Evolutionary conservation across 371 early-diverging fungal genomes (phyloP).

Genomic region (Mucor circinelloides): DNA sequence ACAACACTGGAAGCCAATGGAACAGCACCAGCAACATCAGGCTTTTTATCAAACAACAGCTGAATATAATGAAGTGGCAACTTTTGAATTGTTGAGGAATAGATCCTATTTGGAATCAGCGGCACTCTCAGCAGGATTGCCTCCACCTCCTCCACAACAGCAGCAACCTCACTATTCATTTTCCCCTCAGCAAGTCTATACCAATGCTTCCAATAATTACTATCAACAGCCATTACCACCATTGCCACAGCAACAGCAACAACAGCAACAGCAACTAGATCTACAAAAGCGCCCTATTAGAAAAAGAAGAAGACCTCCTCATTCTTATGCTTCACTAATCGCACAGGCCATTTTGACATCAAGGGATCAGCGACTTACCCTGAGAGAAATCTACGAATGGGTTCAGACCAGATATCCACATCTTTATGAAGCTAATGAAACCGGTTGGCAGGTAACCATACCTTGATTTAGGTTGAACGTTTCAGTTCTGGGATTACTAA

Average conservation of each 20-base stretch:
- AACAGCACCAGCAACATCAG: not conserved
- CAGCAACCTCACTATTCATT: constrained; percentile 14
- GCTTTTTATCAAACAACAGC: constrained; percentile 18
- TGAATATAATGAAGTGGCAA: constrained; percentile 9
- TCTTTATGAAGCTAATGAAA: constrained; percentile 64
- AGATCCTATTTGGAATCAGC: constrained; percentile 16
- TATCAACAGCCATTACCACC: not conserved
- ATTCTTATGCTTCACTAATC: constrained; percentile 74
- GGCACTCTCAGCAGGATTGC: constrained; percentile 9
- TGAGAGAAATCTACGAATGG: constrained; percentile 76
- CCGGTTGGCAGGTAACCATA: constrained; percentile 63
- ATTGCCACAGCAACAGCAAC: not conserved
- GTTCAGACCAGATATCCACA: constrained; percentile 67
- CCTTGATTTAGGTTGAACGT: not conserved
- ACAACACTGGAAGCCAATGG: constrained; percentile 19
- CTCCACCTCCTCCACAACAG: constrained; percentile 19
- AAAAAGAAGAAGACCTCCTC: constrained; percentile 66
- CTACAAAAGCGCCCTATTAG: constrained; percentile 29
- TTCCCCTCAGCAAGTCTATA: constrained; percentile 16
- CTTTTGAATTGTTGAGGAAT: constrained; percentile 18
- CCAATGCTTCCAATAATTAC: constrained; percentile 6
- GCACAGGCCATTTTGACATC: constrained; percentile 71
- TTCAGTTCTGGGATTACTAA: not conserved
- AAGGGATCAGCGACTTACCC: constrained; percentile 55
- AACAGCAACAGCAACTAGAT: constrained; percentile 20